Evolutionary conservation across 73 alveolate species (phyloP), one percentile per base, ranked within the genome.

Genomic region (Uronychia setigera): DNA sequence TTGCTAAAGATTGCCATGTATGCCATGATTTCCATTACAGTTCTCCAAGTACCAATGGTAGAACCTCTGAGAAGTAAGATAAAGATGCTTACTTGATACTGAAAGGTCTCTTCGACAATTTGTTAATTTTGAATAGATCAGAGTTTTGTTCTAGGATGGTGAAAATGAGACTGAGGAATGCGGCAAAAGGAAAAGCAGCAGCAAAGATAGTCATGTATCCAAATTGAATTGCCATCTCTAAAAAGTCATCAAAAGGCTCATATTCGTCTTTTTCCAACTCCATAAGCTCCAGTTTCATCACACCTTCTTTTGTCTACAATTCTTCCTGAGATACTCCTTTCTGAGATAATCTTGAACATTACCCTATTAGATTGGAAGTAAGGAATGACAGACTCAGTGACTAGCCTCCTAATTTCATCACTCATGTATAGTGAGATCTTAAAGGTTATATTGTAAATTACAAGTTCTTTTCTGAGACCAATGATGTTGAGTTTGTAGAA

Each of bases 121-220:
- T 57, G 80, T 89, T 93, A 67, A 94, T 85, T 81, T 92, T 92
- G 88, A 85, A 94, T 57, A 91, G 60, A 86, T 94, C 98, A 0
- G 94, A 82, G 79, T 93, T 78, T 76, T 88, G 26, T 74, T 94
- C 98, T 14, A 94, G 29, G 86, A 78, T 35, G 32, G 85, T 91
- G 92, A 92, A 92, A 76, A 92, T 78, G 78, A 88, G 34, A 29
- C 89, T 77, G 46, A 94, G 29, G 35, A 84, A 76, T 13, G 96
- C 84, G 0, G 95, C 96, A 76, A 92, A 74, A 5, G 79, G 79
- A 26, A 76, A 76, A 5, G 81, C 81, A 5, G 81, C 81, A 0
- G 97, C 97, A 35, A 93, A 93, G 60, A 93, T 80, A 27, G 96
- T 91, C 35, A 93, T 88, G 33, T 93, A 93, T 86, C 97, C 97